Evolutionary conservation across 1,284 basidiomycete species (phyloP), one percentile per base, ranked within the genome.

Genomic region (Tilletiaria anomala): DNA sequence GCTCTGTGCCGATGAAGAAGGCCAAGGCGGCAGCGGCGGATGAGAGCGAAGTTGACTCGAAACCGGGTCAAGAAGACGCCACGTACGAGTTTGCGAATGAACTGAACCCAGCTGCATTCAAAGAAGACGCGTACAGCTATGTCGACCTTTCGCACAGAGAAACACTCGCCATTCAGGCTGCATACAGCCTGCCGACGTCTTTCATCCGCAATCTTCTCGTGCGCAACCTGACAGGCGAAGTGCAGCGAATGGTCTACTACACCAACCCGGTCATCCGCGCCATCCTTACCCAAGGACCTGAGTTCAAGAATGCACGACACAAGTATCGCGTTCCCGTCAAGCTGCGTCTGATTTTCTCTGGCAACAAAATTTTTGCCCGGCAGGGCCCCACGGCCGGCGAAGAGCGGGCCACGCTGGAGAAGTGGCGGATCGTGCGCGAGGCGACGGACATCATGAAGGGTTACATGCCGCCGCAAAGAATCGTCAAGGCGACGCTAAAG

Each of bases 291-390:
- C 73, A 80, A 63, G 96, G 96, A 63, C 80, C 60, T 0, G 50
- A 8, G 59, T 57, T 18, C 42, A 43, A 11, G 53, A 50, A 23
- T 47, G 31, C 19, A n/a, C 24, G 22, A 4, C 18, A 42, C 16
- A 42, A 37, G 24, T 23, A 42, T 15, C 21, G 15, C 16, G 31
- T 34, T 12, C 89, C 82, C 63, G 76, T 78, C 31, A 78, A 80
- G 19, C 74, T 96, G 43, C 79, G 93, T 2, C 76, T 97, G 44
- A 80, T 91, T 58, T 80, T 83, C 23, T 82, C 83, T 32, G 93
- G 93, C 22, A 86, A 89, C 43, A 93, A 93, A 68, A 62, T 73
- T 14, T 75, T 78, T 50, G 71, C 71, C 3, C 68, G 75, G 20
- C 76, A 78, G 59, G 76, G 77, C 49, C 69, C 68, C 16, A 56